A percentile compares a stretch with the other conserved stretches of the same genome.
phyloP scores from a whole-genome alignment of 2,329 filamentous ascomycete genomes.

The Pezicula radicicola region DNA sequence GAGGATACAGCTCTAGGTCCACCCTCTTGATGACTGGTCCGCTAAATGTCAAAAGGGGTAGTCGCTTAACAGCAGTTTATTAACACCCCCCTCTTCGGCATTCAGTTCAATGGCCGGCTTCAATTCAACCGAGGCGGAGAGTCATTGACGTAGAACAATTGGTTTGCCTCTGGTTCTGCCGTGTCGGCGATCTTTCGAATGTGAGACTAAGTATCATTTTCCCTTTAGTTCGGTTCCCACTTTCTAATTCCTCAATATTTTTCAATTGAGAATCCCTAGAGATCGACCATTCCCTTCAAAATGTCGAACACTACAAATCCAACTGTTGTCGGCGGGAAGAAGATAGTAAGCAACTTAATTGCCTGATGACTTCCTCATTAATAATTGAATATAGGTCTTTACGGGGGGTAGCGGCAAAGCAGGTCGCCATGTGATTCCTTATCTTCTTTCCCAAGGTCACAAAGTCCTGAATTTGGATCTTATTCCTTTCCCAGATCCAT shows the following conservation, averaged over 20 bases:
- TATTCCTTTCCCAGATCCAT: conserved; percentile 23
- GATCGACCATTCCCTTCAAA: neutral
- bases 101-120: too few species aligned
- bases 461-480: conserved; percentile 34
- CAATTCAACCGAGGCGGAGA: too few species aligned
- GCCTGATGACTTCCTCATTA: neutral
- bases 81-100: too few species aligned
- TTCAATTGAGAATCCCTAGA: neutral
- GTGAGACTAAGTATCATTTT: neutral
- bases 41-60: too few species aligned
- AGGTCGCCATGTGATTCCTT: conserved; percentile 31
- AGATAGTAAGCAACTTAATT: conserved; percentile 6
- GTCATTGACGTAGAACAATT: too few species aligned
- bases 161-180: too few species aligned
- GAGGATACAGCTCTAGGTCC: too few species aligned
- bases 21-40: too few species aligned
- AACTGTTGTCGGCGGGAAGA: conserved; percentile 10
- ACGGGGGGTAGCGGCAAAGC: conserved; percentile 34
- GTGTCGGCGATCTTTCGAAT: too few species aligned
- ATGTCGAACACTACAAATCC: conserved; percentile 14
- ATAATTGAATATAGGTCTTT: conserved; percentile 22
- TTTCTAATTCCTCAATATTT: neutral
- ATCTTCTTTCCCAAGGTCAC: conserved; percentile 30
- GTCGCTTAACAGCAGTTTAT: too few species aligned
- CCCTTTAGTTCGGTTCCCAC: neutral